Conservation (phyloP, 75 land plant genomes). For the Isoetes taiwanensis region DNA sequence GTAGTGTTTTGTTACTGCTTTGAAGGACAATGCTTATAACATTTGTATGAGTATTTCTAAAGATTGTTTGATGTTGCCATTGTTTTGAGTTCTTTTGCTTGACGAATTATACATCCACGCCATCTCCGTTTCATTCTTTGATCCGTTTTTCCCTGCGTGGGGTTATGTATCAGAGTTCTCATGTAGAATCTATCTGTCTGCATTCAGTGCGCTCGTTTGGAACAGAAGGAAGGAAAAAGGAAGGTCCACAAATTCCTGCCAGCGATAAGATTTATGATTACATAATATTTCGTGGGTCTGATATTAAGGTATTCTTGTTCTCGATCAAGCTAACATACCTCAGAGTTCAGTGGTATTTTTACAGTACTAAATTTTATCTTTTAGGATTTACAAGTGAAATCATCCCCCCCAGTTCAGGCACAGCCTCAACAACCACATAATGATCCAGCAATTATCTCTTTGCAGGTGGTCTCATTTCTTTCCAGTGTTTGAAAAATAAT, state of each 20-base stretch:
- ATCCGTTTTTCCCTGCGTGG: too few relatives aligned
- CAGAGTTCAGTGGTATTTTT: too few relatives aligned
- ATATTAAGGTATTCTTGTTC: constrained; percentile 74
- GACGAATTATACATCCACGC: too few relatives aligned
- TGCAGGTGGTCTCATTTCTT: constrained; percentile 14
- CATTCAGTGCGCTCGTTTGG: constrained; percentile 63
- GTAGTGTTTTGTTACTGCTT: too few relatives aligned
- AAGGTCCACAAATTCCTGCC: constrained; percentile 70
- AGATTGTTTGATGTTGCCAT: too few relatives aligned
- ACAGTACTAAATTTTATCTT: too few relatives aligned
- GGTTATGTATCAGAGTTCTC: too few relatives aligned
- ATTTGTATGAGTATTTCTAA: too few relatives aligned
- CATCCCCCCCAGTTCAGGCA: constrained; percentile 51
- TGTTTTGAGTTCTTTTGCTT: too few relatives aligned
- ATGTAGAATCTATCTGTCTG: neutral
- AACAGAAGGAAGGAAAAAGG: constrained; percentile 78
- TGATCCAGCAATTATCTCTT: constrained; percentile 81
- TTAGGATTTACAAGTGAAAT: constrained; percentile 90
- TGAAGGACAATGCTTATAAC: too few relatives aligned
- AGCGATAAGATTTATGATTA: constrained; percentile 74
- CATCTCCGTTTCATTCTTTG: too few relatives aligned
- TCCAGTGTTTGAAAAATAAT: neutral
- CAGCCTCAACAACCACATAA: constrained; percentile 32
- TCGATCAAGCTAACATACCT: too few relatives aligned
- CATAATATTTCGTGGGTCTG: constrained; percentile 75